Evolutionary conservation across 345 rosid genomes (phyloP).

Genomic region (Ceriops tagal): DNA sequence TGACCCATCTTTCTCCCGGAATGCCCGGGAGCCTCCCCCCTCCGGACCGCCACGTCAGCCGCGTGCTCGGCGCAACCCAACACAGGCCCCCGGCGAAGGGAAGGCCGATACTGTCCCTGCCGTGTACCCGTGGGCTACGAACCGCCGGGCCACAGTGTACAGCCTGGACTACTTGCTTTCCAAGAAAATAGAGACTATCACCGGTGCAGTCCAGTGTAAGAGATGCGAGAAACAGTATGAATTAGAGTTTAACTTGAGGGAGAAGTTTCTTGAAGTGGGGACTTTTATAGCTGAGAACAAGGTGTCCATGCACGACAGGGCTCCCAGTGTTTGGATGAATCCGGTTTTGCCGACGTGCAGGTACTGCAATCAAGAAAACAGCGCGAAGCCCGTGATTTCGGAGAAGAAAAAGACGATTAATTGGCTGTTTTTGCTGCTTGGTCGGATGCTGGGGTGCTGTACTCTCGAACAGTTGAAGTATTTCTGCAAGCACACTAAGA

Average conservation of each 20-base stretch:
- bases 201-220: conserved; percentile 64
- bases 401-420: conserved; percentile 52
- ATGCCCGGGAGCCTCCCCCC: no score
- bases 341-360: conserved; percentile 46
- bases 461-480: conserved; percentile 75
- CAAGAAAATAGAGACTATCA: conserved; percentile 29
- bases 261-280: conserved; percentile 47
- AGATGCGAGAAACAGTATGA: conserved; percentile 47
- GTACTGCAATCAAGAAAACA: conserved; percentile 48
- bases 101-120: conserved; percentile 35
- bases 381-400: conserved; percentile 54
- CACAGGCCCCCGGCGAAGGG: conserved; percentile 20
- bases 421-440: conserved; percentile 85
- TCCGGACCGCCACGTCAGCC: background rate
- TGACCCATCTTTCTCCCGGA: no score
- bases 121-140: conserved; percentile 74
- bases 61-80: conserved; percentile 28
- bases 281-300: conserved; percentile 25
- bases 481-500: conserved; percentile 69
- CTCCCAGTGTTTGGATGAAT: conserved; percentile 52
- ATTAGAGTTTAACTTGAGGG: conserved; percentile 46
- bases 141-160: conserved; percentile 44
- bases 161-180: conserved; percentile 37
- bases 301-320: conserved; percentile 57
- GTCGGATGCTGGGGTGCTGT: conserved; percentile 63